These are phyloP conservation scores for Sporothrix inflata DNA, from an alignment of 2,329 filamentous ascomycete genomes.

Conservation along the genomic window DNA sequence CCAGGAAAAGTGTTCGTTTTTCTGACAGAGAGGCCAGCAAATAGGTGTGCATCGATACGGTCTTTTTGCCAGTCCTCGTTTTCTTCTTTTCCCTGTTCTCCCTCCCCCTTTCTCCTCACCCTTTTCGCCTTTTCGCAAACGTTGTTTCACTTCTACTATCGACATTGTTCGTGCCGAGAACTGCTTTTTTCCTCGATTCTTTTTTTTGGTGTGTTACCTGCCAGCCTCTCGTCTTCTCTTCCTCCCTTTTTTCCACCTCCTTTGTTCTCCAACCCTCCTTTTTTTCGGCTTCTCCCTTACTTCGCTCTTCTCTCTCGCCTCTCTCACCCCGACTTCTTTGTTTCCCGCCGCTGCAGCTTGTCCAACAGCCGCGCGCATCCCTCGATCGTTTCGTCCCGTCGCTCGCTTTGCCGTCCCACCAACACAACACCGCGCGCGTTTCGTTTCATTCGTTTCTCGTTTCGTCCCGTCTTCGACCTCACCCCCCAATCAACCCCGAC, in stretches of 20 bases:
- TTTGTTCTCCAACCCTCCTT: background rate
- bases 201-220: background rate
- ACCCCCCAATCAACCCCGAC: background rate
- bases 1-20: background rate
- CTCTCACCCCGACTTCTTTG: background rate
- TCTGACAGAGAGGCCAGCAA: background rate
- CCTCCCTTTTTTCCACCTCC: background rate
- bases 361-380: background rate
- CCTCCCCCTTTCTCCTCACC: background rate
- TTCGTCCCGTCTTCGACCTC: background rate
- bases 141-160: background rate
- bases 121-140: background rate
- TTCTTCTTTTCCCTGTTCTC: background rate
- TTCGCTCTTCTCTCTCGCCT: background rate
- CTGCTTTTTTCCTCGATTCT: background rate
- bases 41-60: background rate
- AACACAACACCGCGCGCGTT: background rate
- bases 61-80: background rate
- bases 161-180: constrained; percentile 14
- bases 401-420: background rate
- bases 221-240: background rate
- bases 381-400: background rate
- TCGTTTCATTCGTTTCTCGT: background rate
- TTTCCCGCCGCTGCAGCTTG: background rate
- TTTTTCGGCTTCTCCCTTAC: background rate